Evolutionary conservation across 2,329 filamentous ascomycete species (phyloP).

Genomic region (Exophiala bonariae): DNA sequence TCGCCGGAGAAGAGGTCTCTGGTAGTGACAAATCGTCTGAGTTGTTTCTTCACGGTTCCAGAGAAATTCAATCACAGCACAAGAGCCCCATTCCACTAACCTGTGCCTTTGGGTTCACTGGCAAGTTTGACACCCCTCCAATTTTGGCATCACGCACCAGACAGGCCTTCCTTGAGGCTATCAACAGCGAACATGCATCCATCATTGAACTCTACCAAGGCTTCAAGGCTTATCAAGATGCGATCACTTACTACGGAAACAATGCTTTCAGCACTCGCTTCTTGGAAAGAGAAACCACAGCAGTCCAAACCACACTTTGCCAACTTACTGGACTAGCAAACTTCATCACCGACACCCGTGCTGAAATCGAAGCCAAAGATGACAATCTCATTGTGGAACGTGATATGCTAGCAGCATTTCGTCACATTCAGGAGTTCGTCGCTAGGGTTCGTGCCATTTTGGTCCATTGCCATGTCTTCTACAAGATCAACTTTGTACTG

Average conservation of each 20-base stretch:
- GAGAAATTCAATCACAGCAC: too few relatives aligned
- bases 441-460: constrained; percentile 14
- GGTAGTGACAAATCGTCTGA: too few relatives aligned
- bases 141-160: too few relatives aligned
- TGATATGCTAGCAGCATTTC: constrained; percentile 10
- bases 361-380: constrained; percentile 10
- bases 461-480: constrained; percentile 21
- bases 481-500: constrained; percentile 27
- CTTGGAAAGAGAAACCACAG: constrained; percentile 18
- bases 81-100: too few relatives aligned
- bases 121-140: constrained; percentile 7
- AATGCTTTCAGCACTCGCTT: constrained; percentile 20
- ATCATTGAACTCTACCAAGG: constrained; percentile 13
- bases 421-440: constrained; percentile 16
- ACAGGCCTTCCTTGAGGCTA: constrained; percentile 10
- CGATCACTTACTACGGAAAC: constrained; percentile 19
- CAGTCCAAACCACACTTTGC: constrained; percentile 13
- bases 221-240: constrained; percentile 15
- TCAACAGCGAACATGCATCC: constrained; percentile 11
- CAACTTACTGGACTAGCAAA: constrained; percentile 19
- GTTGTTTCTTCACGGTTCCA: too few relatives aligned
- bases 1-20: too few relatives aligned
- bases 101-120: constrained; percentile 19
- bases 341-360: constrained; percentile 12
- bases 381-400: constrained; percentile 12